Base-by-base conservation (phyloP, 169 alveolate species). In the Amoebophrya sp. region DNA sequence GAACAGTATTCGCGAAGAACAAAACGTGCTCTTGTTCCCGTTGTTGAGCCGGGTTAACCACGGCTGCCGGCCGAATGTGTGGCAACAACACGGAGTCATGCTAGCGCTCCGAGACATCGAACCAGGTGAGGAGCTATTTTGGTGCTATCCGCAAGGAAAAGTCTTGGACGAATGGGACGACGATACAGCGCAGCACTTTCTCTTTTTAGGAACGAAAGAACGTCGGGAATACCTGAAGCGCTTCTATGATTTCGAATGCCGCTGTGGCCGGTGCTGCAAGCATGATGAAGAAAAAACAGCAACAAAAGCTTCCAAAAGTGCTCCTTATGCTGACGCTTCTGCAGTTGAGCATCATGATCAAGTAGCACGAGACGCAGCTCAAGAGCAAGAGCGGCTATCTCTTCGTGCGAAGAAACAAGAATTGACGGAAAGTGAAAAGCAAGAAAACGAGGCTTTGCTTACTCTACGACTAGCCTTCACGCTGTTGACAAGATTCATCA, bases 31-130 rank as follows among this genome's bases (percentile, higher is more conserved):
- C 26, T 36, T 65, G 33, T 65, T 65, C 83, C 83, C 83, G 83
- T 36, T 65, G 2, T 36, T 65, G 0, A 26, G 38, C 33, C 83
- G 83, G 2, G 83, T 65, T 10, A 65, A 65, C 26, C 83, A 65
- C 83, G 83, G 83, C 83, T 65, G 83, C 83, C 36, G 33, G 83
- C 83, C 83, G 33, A 65, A 65, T 36, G 38, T 65, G 83, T 65
- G 83, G 83, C 83, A 65, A 26, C 83, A 65, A 36, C 18, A 65
- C 83, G 83, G 83, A 1, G 83, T 65, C 26, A 36, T 65, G 33
- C 83, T 65, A 36, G 83, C 83, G 26, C 83, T 65, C 39, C 83
- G 83, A 29, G 83, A 65, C 83, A 65, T 65, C n/a, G 33, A 26
- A 0, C 39, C 2, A 0, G 83, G 83, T 10, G 83, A 65, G 33